phyloP scores from a whole-genome alignment of 192 early-diverging fungal genomes.

The Entomortierella beljakovae region DNA sequence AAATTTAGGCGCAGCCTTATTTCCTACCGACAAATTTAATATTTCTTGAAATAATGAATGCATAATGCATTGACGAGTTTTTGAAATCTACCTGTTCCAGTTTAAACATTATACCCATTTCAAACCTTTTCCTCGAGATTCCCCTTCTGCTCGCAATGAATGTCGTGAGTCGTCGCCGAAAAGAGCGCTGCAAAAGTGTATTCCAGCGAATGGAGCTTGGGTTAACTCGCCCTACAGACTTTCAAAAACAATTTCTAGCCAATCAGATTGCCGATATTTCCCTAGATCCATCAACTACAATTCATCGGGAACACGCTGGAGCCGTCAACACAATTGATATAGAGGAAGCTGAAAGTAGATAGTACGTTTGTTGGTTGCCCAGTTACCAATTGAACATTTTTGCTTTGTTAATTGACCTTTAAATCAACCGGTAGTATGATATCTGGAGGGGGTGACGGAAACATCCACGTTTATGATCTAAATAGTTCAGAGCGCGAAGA shows the following conservation, averaged over 20 bases:
- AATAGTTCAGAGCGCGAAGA: conserved; percentile 54
- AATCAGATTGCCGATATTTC: conserved; percentile 21
- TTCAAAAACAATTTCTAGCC: conserved; percentile 14
- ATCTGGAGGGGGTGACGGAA: conserved; percentile 69
- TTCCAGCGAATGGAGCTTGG: conserved; percentile 22
- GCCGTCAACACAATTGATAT: conserved; percentile 64
- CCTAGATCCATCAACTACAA: conserved; percentile 32
- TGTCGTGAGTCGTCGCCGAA: neutral
- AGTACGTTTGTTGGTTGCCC: conserved; percentile 64
- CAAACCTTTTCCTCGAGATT: too few relatives aligned
- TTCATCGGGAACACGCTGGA: conserved; percentile 42
- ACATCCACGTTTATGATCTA: conserved; percentile 72
- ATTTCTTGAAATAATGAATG: too few relatives aligned
- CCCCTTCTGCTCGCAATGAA: neutral
- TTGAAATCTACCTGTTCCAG: too few relatives aligned
- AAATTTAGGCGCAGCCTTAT: too few relatives aligned
- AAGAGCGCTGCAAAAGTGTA: conserved; percentile 7
- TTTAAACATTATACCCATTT: too few relatives aligned
- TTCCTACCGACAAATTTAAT: too few relatives aligned
- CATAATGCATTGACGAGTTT: too few relatives aligned
- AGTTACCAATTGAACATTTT: conserved; percentile 1
- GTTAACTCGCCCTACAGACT: neutral
- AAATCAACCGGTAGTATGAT: conserved; percentile 61
- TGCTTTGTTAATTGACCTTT: too few relatives aligned
- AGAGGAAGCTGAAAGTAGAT: conserved; percentile 64